A percentile compares a stretch with the other conserved stretches of the same genome.
These are phyloP conservation scores for Knufia fluminis DNA, from an alignment of 2,329 filamentous ascomycete genomes.

Conservation along the genomic window DNA sequence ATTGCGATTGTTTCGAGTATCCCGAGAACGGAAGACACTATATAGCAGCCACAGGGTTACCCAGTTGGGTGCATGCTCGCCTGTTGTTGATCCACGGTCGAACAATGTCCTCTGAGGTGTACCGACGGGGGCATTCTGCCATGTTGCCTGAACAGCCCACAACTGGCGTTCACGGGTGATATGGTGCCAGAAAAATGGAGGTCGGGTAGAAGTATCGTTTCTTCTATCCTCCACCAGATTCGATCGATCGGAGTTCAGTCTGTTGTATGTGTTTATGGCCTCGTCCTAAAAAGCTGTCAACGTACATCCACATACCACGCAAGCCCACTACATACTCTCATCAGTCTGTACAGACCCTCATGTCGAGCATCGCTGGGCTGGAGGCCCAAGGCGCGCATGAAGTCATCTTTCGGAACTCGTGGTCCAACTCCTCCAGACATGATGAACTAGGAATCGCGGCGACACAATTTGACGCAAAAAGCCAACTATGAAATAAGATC, in stretches of 20 bases:
- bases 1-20: conserved; percentile 39
- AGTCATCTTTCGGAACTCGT: conserved; percentile 38
- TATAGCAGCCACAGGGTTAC: conserved; percentile 39
- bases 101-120: conserved; percentile 32
- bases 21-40: conserved; percentile 39
- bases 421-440: conserved; percentile 29
- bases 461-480: conserved; percentile 11
- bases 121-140: conserved; percentile 30
- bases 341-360: conserved; percentile 36
- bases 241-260: conserved; percentile 32
- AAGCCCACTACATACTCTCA: conserved; percentile 31
- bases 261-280: conserved; percentile 36
- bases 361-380: conserved; percentile 34
- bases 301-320: not conserved
- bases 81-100: conserved; percentile 32
- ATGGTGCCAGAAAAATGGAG: conserved; percentile 40
- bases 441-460: conserved; percentile 16
- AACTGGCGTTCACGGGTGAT: conserved; percentile 35
- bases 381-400: conserved; percentile 36
- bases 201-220: conserved; percentile 29
- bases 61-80: conserved; percentile 40
- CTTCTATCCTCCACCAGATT: conserved; percentile 34
- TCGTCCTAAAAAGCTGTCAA: conserved; percentile 30
- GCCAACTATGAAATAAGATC: conserved; percentile 14
- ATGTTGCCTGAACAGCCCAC: conserved; percentile 35